Conservation (phyloP, 257 asterid species). For the Penstemon eatonii region DNA sequence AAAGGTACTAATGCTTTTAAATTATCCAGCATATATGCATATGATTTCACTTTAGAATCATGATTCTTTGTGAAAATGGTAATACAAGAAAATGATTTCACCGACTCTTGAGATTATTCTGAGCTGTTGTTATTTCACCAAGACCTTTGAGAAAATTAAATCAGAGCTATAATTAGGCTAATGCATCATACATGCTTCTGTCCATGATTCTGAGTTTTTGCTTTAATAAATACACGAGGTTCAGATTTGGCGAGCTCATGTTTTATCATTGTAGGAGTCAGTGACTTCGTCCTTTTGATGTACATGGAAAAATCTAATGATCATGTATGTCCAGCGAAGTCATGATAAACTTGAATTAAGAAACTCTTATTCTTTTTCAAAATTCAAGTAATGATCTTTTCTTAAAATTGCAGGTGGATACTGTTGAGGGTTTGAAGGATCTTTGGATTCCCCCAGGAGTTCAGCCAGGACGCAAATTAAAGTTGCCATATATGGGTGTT, state of each 20-base stretch:
- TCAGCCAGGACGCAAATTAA: slow-evolving; percentile 82
- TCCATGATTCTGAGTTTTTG: background rate
- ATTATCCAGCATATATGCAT: background rate
- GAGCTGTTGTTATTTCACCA: slow-evolving; percentile 20
- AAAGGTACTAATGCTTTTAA: slow-evolving; percentile 55
- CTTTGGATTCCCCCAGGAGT: slow-evolving; percentile 84
- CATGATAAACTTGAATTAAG: slow-evolving; percentile 7
- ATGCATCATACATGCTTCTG: background rate
- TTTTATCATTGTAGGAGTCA: slow-evolving; percentile 10
- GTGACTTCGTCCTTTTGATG: slow-evolving; percentile 14
- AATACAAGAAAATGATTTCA: slow-evolving; percentile 2
- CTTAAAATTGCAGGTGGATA: slow-evolving; percentile 61
- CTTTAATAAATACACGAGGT: slow-evolving; percentile 3
- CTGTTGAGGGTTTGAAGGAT: slow-evolving; percentile 82
- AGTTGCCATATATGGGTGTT: slow-evolving; percentile 76
- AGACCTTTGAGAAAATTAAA: slow-evolving; percentile 13
- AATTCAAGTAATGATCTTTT: slow-evolving; percentile 21
- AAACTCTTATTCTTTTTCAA: slow-evolving; percentile 12
- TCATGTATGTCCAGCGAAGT: slow-evolving; percentile 23
- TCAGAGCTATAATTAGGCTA: slow-evolving; percentile 8
- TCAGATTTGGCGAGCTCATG: slow-evolving; percentile 8
- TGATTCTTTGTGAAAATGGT: slow-evolving; percentile 6
- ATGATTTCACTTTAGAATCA: slow-evolving; percentile 8
- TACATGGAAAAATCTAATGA: slow-evolving; percentile 13
- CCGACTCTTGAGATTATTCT: background rate